Base-by-base conservation (phyloP, 1,139 yeast species). In the Suhomyces taliae region DNA sequence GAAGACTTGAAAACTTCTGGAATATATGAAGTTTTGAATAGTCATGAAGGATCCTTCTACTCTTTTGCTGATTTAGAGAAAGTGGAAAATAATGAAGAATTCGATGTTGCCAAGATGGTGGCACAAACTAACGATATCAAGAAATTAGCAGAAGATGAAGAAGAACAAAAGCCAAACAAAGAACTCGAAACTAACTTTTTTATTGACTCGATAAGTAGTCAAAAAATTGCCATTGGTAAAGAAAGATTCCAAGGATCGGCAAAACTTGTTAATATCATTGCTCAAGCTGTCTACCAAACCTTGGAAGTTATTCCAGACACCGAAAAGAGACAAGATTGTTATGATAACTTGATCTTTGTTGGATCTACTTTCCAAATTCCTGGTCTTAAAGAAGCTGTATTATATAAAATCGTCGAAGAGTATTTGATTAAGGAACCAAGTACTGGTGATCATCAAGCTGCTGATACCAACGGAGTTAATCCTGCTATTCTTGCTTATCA, bases 101-200 rank as follows among this genome's bases (percentile, higher is more conserved):
- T 90, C 43, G 97, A 93, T 64, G 91, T 93, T 41, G 97, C 97
- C 1, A 90, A 90, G 37, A 83, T 90, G 57, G 95, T 93, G 8
- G 82, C 95, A 1, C 84, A 89, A 50, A 78, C 84, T 53, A 81
- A 89, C 1, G 66, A 86, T 44, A 69, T 74, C 39, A 64, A 64
- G 14, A 63, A 66, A 11, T 59, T 65, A 8, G 54, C 52, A 0
- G 67, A 66, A 26, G 60, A 61, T 34, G 61, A 56, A 12, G 63
- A 61, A 14, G 70, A 65, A 29, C 54, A 55, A 26, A 80, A 78
- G 53, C 76, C 70, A 57, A 88, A 82, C 62, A 70, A 78, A 34
- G 86, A 85, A 61, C 62, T 83, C 49, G 91, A 85, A 61, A 75
- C 70, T 27, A 91, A 90, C 62, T 65, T 72, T 8, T 91, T 90